Percentiles rank a stretch among this genome's conserved stretches.
phyloP scores from a whole-genome alignment of 2,329 filamentous ascomycete species.

The Apiospora saccharicola region DNA sequence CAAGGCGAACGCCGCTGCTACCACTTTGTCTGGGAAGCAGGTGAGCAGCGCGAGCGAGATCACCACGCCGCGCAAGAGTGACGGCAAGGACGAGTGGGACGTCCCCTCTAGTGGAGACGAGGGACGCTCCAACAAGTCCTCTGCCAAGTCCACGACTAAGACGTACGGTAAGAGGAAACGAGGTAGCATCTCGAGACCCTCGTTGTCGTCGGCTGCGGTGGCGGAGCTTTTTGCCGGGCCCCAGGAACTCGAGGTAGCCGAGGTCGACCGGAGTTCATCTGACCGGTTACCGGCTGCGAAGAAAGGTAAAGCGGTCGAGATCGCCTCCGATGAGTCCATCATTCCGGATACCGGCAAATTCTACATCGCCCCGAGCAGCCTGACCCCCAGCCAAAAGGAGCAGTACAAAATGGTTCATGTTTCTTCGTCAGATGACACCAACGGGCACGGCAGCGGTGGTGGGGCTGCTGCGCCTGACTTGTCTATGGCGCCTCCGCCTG shows the following conservation, averaged over 20 bases:
- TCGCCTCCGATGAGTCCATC: conserved; percentile 30
- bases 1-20: conserved; percentile 27
- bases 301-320: conserved; percentile 30
- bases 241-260: conserved; percentile 4
- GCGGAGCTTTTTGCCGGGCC: neutral
- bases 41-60: conserved; percentile 35
- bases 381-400: conserved; percentile 44
- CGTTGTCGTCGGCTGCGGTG: neutral
- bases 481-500: conserved; percentile 24
- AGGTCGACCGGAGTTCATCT: conserved; percentile 26
- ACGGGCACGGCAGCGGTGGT: neutral
- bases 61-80: conserved; percentile 40
- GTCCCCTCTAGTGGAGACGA: conserved; percentile 42
- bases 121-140: conserved; percentile 22
- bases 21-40: conserved; percentile 22
- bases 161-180: conserved; percentile 29
- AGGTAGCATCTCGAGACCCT: conserved; percentile 17
- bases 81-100: conserved; percentile 40
- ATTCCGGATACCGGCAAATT: conserved; percentile 35
- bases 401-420: conserved; percentile 41
- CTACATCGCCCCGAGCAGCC: conserved; percentile 42
- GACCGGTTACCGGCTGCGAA: conserved; percentile 28
- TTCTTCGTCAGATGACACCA: conserved; percentile 30
- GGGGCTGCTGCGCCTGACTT: neutral
- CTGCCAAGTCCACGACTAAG: conserved; percentile 31